Conservation (phyloP, 2,329 filamentous ascomycete species). For the Nigrospora sphaerica region DNA sequence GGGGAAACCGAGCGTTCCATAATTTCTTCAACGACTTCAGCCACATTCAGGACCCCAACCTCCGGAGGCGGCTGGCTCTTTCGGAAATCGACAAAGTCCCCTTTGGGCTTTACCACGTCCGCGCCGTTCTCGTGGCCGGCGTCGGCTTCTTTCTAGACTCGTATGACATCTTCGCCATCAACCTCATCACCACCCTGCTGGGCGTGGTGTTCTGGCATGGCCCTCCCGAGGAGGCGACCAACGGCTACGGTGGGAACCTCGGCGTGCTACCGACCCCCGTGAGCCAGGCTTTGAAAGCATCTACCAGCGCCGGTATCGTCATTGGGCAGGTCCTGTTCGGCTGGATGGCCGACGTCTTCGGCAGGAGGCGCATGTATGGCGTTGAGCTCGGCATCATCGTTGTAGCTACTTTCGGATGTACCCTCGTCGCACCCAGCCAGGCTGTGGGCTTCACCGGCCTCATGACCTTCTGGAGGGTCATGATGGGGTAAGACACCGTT, state of each 20-base stretch:
- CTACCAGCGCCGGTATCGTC: conserved; percentile 72
- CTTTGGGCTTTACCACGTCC: conserved; percentile 70
- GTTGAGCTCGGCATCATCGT: conserved; percentile 69
- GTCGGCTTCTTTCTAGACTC: conserved; percentile 81
- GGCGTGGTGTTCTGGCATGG: conserved; percentile 70
- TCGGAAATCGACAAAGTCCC: conserved; percentile 74
- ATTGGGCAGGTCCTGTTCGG: conserved; percentile 74
- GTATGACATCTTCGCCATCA: conserved; percentile 77
- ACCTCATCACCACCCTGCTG: conserved; percentile 62
- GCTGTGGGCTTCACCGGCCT: conserved; percentile 52
- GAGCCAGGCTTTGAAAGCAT: conserved; percentile 73
- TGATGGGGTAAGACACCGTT: conserved; percentile 47
- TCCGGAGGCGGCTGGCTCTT: conserved; percentile 67
- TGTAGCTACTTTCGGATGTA: conserved; percentile 56
- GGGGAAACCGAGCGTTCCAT: conserved; percentile 64
- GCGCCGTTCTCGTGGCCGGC: conserved; percentile 68
- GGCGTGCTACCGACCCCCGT: conserved; percentile 56
- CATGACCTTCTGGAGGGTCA: conserved; percentile 64
- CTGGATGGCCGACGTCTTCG: conserved; percentile 67
- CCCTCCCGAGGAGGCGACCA: conserved; percentile 21
- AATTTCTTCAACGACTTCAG: conserved; percentile 67
- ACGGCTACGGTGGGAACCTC: conserved; percentile 42
- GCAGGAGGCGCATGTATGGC: conserved; percentile 77
- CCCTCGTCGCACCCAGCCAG: conserved; percentile 51
- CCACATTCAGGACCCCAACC: conserved; percentile 64